Percentiles rank a stretch among this genome's conserved stretches.
These are phyloP conservation scores for Anethum foeniculum DNA, from an alignment of 140 eudicot genomes.

Conservation along the genomic window DNA sequence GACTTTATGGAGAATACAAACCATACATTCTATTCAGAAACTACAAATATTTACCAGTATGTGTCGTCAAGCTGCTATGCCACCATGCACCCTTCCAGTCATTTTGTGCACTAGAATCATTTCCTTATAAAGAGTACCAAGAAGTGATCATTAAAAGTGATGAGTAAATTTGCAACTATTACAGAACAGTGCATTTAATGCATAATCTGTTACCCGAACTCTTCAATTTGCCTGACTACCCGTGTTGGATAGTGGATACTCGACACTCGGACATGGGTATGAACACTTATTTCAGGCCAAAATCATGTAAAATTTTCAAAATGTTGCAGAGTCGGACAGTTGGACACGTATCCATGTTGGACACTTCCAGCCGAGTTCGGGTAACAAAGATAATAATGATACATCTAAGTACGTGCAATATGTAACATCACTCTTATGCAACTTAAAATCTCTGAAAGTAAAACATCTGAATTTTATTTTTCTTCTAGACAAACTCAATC, in stretches of 20 bases:
- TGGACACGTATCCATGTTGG: background rate
- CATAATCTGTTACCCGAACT: no score
- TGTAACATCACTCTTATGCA: background rate
- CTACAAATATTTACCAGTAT: conserved; percentile 30
- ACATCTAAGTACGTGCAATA: background rate
- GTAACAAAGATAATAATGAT: background rate
- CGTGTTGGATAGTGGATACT: no score
- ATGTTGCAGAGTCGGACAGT: no score
- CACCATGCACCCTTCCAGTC: conserved; percentile 73
- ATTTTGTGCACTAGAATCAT: conserved; percentile 39
- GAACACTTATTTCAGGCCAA: no score
- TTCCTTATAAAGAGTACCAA: conserved; percentile 16
- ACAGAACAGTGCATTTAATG: no score
- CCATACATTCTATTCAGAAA: background rate
- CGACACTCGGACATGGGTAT: no score
- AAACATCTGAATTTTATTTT: background rate
- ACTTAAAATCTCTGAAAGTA: background rate
- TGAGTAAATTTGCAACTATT: background rate
- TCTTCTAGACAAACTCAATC: background rate
- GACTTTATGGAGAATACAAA: background rate
- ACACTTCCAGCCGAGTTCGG: no score
- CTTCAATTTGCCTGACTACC: no score
- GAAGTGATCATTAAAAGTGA: background rate
- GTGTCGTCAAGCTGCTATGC: conserved; percentile 52
- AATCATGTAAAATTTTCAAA: no score